A percentile compares a stretch with the other conserved stretches of the same genome.
Conservation (phyloP, 2,329 filamentous ascomycete genomes). For the Ophiostoma pallidulum region DNA sequence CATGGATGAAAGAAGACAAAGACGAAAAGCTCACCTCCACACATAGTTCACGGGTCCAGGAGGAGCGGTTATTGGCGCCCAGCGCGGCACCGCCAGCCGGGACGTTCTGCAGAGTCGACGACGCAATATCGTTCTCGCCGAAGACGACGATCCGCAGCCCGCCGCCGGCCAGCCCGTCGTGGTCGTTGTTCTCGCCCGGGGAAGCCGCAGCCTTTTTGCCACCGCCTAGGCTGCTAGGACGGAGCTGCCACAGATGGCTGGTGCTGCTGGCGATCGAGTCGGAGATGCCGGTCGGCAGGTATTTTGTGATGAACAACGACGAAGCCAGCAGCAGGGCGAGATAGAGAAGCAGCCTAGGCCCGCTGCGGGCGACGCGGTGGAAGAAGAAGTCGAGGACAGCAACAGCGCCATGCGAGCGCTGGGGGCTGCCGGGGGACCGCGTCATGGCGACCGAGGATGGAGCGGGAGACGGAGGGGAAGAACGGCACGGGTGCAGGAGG, state of each 20-base stretch:
- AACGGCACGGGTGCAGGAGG: no score
- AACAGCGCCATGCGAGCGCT: not conserved
- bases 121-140: constrained; percentile 39
- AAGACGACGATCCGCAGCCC: constrained; percentile 43
- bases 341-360: constrained; percentile 22
- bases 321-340: constrained; percentile 17
- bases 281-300: constrained; percentile 17
- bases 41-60: constrained; percentile 42
- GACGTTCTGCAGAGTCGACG: constrained; percentile 13
- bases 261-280: constrained; percentile 15
- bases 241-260: constrained; percentile 15
- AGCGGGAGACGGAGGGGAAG: no score
- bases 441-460: no score
- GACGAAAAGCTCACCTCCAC: constrained; percentile 29
- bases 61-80: constrained; percentile 17
- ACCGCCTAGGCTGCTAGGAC: constrained; percentile 3
- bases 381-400: constrained; percentile 23
- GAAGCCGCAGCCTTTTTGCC: not conserved
- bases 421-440: no score
- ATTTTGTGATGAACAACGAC: constrained; percentile 18
- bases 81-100: constrained; percentile 17
- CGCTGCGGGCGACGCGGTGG: constrained; percentile 21
- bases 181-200: constrained; percentile 8
- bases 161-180: constrained; percentile 16
- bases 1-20: not conserved